These are phyloP conservation scores for Aspergillus indologenus DNA, from an alignment of 495 filamentous ascomycete species.

Conservation along the genomic window DNA sequence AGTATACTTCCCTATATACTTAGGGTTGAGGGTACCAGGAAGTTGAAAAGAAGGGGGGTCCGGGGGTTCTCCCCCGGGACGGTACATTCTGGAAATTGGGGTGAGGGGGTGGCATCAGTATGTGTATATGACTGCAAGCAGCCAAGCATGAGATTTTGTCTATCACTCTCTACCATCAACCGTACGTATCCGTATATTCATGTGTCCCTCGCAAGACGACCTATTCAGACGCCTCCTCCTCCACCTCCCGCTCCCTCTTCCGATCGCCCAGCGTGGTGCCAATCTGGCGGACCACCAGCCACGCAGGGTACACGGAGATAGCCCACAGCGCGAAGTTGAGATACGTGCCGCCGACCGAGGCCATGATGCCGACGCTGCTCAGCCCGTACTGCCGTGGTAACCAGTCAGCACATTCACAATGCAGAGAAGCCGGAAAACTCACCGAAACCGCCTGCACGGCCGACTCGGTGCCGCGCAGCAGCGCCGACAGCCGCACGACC, in stretches of 20 bases:
- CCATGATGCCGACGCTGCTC: slow-evolving; percentile 53
- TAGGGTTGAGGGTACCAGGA: no score
- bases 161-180: no score
- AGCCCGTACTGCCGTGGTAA: slow-evolving; percentile 50
- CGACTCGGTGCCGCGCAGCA: slow-evolving; percentile 60
- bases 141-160: no score
- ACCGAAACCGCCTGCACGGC: slow-evolving; percentile 59
- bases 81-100: no score
- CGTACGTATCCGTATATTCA: no score
- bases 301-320: slow-evolving; percentile 54
- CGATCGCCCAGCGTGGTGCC: slow-evolving; percentile 38
- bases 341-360: slow-evolving; percentile 57
- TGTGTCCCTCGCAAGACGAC: no score
- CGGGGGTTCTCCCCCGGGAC: no score
- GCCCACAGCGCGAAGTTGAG: slow-evolving; percentile 63
- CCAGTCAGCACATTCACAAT: slow-evolving; percentile 10
- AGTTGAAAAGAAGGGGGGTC: no score
- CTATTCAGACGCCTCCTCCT: no score
- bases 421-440: slow-evolving; percentile 8
- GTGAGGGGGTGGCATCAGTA: no score
- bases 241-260: slow-evolving; percentile 32
- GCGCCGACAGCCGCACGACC: slow-evolving; percentile 57
- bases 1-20: no score
- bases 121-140: no score
- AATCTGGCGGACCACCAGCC: slow-evolving; percentile 54